A percentile compares a stretch with the other conserved stretches of the same genome.
Evolutionary conservation across 306 rosid genomes (phyloP).

Genomic region (Quercus dentata): DNA sequence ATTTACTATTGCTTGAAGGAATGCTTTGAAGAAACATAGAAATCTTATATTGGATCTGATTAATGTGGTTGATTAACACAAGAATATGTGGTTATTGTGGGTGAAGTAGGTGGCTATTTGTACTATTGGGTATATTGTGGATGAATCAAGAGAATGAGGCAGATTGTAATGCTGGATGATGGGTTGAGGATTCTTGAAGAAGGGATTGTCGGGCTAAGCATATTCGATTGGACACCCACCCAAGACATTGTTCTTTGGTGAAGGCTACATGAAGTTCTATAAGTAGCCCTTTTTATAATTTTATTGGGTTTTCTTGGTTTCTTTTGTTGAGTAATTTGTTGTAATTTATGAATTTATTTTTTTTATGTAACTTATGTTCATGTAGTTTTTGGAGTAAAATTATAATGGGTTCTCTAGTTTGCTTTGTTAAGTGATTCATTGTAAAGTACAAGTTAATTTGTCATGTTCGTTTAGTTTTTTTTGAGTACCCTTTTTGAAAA

Average conservation of each 20-base stretch:
- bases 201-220: neutral
- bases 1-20: no score
- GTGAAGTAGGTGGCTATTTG: neutral
- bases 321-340: no score
- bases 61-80: no score
- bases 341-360: no score
- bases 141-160: neutral
- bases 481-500: neutral
- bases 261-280: neutral
- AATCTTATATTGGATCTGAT: no score
- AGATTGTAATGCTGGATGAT: neutral
- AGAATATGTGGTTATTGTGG: neutral
- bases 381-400: no score
- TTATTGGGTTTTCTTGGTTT: no score
- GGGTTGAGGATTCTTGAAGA: slow-evolving; percentile 2
- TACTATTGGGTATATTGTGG: neutral
- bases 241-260: neutral
- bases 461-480: neutral
- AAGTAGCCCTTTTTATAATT: neutral
- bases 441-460: neutral
- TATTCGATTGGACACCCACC: neutral
- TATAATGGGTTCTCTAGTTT: neutral
- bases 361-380: no score
- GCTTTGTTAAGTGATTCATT: neutral
- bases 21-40: no score